Base-by-base conservation (phyloP, 116 monocot species). In the Zostera marina region DNA sequence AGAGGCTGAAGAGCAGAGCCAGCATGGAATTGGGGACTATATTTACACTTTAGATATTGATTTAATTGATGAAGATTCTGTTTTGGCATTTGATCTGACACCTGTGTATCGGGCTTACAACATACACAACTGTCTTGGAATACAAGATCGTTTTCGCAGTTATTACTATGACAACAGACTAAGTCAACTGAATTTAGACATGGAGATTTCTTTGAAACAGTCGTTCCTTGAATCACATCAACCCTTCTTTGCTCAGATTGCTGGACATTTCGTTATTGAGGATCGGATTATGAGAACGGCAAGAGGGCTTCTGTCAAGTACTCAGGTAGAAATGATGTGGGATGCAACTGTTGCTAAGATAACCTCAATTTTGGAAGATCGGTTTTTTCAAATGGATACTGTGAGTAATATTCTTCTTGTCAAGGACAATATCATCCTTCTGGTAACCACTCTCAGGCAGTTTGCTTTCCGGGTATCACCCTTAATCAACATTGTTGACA, bases 181-280 rank as follows among this genome's bases (percentile, higher is more conserved):
- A 22, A 79, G 81, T 79, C 93, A 93, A 62, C 64, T 93, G 43
- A 88, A 93, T 52, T 58, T 93, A 66, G 88, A 88, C 69, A 25
- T 88, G 51, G 77, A 88, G 67, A 77, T 93, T 26, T 77, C 79
- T 5, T 47, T 80, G 20, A 26, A 66, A 0, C 88, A 88, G 7
- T 76, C 88, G 13, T 93, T 93, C 57, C 73, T 93, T 16, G 88
- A 93, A 55, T 93, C 93, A 12, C 88, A 93, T 61, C 88, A 84
- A 53, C 74, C 84, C 2, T 93, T 84, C 69, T 81, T 93, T 54
- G 58, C 76, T 7, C 88, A 88, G 59, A 81, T 93, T 46, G 84
- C 88, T 25, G 93, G 93, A 7, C 81, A 75, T 69, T 93, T 93
- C 68, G 84, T 93, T 6, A 79, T 93, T 10, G 93, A 93, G 62